Conservation (phyloP, 202 grass and related monocot genomes). For the Cymbopogon flexuosus region DNA sequence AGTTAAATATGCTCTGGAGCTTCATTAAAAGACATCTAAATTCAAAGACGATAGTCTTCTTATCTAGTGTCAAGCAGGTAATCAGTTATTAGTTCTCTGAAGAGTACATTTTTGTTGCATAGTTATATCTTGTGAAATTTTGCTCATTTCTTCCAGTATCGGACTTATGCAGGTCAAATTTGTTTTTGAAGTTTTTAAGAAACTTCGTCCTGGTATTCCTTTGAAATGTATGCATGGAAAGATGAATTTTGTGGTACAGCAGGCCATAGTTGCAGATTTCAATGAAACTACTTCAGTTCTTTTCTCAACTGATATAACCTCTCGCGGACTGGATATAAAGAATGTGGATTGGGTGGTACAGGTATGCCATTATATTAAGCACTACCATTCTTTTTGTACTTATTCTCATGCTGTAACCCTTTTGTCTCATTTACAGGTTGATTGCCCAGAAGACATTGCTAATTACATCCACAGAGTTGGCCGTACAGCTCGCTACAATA, state of each 20-base stretch:
- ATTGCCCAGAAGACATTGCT: conserved; percentile 74
- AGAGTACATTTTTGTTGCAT: background rate
- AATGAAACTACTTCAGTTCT: conserved; percentile 72
- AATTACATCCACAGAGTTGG: conserved; percentile 91
- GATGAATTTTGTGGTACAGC: conserved; percentile 59
- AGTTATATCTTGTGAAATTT: conserved; percentile 4
- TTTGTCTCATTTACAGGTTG: conserved; percentile 44
- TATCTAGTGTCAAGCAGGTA: conserved; percentile 92
- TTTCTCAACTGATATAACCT: conserved; percentile 82
- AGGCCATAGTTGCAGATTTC: conserved; percentile 62
- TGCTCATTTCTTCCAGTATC: conserved; percentile 11
- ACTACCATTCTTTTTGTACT: conserved; percentile 2
- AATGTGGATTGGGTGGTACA: conserved; percentile 95
- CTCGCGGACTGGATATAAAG: conserved; percentile 80
- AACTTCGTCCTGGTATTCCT: conserved; percentile 88
- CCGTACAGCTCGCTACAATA: conserved; percentile 79
- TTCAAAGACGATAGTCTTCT: conserved; percentile 78
- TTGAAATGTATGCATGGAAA: conserved; percentile 85
- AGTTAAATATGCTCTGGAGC: conserved; percentile 87
- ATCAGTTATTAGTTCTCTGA: conserved; percentile 15
- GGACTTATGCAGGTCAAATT: conserved; percentile 67
- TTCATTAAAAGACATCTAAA: conserved; percentile 82
- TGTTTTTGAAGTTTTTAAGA: conserved; percentile 86
- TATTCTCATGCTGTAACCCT: conserved; percentile 11
- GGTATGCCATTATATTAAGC: conserved; percentile 37